These are phyloP conservation scores for Tylopilus vinaceipallidus DNA, from an alignment of 768 basidiomycete species.

Conservation along the genomic window DNA sequence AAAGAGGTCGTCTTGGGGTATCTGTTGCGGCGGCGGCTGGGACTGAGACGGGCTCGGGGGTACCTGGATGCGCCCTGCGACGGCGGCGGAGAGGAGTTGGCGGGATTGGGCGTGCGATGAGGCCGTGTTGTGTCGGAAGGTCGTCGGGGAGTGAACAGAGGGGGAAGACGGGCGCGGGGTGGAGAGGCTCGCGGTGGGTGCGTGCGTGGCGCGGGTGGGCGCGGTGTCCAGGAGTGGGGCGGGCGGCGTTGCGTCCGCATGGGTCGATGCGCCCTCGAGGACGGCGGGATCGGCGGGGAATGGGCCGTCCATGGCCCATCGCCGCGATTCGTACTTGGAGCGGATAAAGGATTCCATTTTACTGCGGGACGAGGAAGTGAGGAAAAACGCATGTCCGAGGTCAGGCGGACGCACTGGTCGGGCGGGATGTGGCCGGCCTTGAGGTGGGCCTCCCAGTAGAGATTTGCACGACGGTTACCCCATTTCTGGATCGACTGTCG, in stretches of 20 bases:
- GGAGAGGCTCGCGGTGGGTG: constrained; percentile 19
- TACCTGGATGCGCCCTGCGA: constrained; percentile 33
- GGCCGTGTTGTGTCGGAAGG: constrained; percentile 17
- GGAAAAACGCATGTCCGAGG: not conserved
- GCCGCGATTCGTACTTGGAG: constrained; percentile 89
- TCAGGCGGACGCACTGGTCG: constrained; percentile 89
- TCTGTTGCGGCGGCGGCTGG: constrained; percentile 28
- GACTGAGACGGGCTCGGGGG: not conserved
- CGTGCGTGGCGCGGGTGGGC: constrained; percentile 4
- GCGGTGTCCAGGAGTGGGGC: constrained; percentile 10
- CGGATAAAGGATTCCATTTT: constrained; percentile 98
- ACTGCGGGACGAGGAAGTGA: constrained; percentile 38
- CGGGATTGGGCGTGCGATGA: constrained; percentile 23
- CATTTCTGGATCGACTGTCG: constrained; percentile 81
- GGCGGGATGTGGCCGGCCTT: constrained; percentile 89
- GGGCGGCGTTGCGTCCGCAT: not conserved
- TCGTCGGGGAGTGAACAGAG: constrained; percentile 22
- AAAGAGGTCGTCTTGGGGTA: constrained; percentile 67
- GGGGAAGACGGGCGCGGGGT: constrained; percentile 31
- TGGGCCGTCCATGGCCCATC: constrained; percentile 94
- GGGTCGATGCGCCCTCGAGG: constrained; percentile 47
- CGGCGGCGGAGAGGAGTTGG: constrained; percentile 34
- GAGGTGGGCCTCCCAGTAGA: constrained; percentile 97
- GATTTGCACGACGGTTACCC: constrained; percentile 91
- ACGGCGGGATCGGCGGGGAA: constrained; percentile 78